Evolutionary conservation across 179 eudicot genomes (phyloP), one percentile per base, ranked within the genome.

Genomic region (Spergularia azorica): DNA sequence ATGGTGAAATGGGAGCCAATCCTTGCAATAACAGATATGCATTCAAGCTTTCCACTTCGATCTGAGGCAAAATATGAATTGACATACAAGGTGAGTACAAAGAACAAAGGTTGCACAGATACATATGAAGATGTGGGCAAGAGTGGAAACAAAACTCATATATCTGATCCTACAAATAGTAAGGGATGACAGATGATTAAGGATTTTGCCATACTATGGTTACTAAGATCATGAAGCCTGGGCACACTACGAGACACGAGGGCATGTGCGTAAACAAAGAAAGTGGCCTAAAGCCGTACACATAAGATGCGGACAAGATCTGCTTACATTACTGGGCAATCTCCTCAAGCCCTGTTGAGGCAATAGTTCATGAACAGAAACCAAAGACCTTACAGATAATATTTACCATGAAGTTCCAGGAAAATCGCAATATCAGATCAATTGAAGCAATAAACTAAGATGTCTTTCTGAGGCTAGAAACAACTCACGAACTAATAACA

Each of bases 21-120:
- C 74, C 91, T 88, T 74, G 90, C 91, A 77, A 87, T 82, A 52
- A 96, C 82, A 15, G 92, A 91, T 70, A 87, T 65, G 76, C 99
- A 96, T 77, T 96, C 99, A 55, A 96, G 99, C 85, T 94, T 96
- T 71, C 99, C 99, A 77, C 97, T 94, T 82, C 84, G 94, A 69
- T 84, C 99, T 96, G 97, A 66, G 71, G 73, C 32, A 78, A 38
- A 26, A 68, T 54, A 60, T 18, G 65, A 67, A 70, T 69, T 74
- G 76, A 79, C 14, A 67, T 5, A 36, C 48, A 79, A 60, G 5
- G 11, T 12, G 26, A 68, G 21, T 21, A 63, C 46, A 36, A 2
- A 55, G 2, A 43, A 15, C 56, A 60, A 55, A 73, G 61, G 50
- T 10, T 55, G 39, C 21, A 26, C 32, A 26, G 32, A 26, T 26